Percentiles rank a stretch among this genome's conserved stretches.
phyloP scores from a whole-genome alignment of 192 early-diverging fungal species.

The Gryganskiella cystojenkinii region DNA sequence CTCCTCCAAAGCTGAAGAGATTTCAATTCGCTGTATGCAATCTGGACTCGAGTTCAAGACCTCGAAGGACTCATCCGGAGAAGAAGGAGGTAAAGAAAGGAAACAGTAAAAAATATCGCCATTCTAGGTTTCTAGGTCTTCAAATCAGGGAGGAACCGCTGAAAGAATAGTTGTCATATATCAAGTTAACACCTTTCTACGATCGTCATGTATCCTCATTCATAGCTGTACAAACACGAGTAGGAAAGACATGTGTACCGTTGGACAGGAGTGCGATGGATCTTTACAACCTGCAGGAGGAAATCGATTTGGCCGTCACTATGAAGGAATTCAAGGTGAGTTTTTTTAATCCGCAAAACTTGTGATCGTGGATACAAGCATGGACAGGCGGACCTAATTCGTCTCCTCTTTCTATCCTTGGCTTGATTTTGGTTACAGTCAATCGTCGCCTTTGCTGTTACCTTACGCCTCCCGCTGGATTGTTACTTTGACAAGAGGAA shows the following conservation, averaged over 20 bases:
- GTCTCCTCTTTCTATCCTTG: background rate
- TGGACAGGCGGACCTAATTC: no score
- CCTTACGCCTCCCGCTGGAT: constrained; percentile 28
- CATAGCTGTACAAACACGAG: constrained; percentile 6
- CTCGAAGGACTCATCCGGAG: constrained; percentile 4
- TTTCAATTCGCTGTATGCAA: constrained; percentile 31
- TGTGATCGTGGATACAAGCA: background rate
- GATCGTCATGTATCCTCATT: background rate
- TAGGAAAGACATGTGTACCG: constrained; percentile 31
- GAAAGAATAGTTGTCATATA: background rate
- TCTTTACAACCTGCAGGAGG: constrained; percentile 12
- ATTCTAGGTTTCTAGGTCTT: no score
- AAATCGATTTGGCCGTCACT: constrained; percentile 18
- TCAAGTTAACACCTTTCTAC: no score
- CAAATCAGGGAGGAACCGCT: no score
- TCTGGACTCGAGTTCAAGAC: constrained; percentile 26
- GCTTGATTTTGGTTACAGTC: background rate
- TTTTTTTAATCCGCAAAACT: background rate
- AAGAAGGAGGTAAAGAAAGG: constrained; percentile 12
- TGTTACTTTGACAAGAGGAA: constrained; percentile 23
- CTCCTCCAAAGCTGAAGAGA: constrained; percentile 39
- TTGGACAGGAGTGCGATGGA: constrained; percentile 15
- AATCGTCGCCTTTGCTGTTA: constrained; percentile 23
- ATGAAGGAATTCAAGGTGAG: constrained; percentile 45
- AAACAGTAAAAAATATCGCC: no score